These are phyloP conservation scores for Epichloe sp. DNA, from an alignment of 2,329 filamentous ascomycete species.

Conservation along the genomic window DNA sequence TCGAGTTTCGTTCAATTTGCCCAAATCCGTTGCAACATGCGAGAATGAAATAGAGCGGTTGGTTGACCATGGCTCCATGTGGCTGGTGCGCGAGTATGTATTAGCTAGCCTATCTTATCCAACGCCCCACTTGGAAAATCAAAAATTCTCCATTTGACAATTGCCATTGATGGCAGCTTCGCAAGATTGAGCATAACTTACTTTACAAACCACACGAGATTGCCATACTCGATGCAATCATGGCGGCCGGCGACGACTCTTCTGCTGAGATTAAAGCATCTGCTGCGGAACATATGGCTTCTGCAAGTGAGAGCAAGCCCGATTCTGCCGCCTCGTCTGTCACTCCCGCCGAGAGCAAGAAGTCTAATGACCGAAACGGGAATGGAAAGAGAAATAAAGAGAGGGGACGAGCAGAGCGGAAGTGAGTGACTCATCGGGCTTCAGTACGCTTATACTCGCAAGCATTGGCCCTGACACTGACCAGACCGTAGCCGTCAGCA, in stretches of 20 bases:
- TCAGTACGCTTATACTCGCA: not conserved
- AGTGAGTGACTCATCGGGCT: not conserved
- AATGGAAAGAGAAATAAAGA: constrained; percentile 12
- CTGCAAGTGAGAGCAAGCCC: constrained; percentile 1
- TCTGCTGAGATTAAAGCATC: constrained; percentile 14
- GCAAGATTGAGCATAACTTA: not conserved
- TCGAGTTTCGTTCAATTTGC: too few relatives aligned
- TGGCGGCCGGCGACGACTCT: constrained; percentile 20
- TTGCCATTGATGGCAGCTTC: not conserved
- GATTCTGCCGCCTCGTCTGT: not conserved
- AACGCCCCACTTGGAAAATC: not conserved
- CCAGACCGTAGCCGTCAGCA: constrained; percentile 21
- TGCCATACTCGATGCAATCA: constrained; percentile 16
- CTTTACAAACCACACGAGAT: not conserved
- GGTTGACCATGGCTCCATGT: too few relatives aligned
- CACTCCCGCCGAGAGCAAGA: not conserved
- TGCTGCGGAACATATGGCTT: constrained; percentile 7
- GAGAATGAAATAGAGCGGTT: too few relatives aligned
- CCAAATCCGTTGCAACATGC: too few relatives aligned
- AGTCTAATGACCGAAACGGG: constrained; percentile 5
- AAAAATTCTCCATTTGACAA: constrained; percentile 6
- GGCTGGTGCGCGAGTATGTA: too few relatives aligned
- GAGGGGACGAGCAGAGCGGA: constrained; percentile 15
- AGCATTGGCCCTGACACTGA: constrained; percentile 15
- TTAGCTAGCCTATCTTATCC: constrained; percentile 1